phyloP scores from a whole-genome alignment of 2,329 filamentous ascomycete species.

The Magnaporthiopsis incrustans region DNA sequence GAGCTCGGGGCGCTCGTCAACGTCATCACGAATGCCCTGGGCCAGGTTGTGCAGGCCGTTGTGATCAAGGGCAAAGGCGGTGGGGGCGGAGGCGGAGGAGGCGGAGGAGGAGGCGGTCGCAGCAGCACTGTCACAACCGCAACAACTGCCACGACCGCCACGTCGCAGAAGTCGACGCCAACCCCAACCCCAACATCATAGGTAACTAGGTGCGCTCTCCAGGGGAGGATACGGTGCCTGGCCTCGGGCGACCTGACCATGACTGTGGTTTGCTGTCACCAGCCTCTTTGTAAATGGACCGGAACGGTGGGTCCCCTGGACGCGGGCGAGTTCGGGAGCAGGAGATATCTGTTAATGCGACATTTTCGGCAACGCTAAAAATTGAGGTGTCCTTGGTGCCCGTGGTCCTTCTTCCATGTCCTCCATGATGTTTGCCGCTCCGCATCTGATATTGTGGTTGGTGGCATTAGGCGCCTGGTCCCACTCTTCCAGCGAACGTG shows the following conservation, averaged over 20 bases:
- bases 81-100: background rate
- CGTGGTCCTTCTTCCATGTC: too few relatives aligned
- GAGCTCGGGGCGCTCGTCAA: constrained; percentile 43
- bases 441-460: too few relatives aligned
- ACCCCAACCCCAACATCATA: background rate
- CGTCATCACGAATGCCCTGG: constrained; percentile 45
- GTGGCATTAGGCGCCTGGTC: too few relatives aligned
- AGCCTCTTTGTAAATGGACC: background rate
- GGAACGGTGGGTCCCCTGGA: background rate
- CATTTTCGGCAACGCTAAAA: too few relatives aligned
- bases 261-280: background rate
- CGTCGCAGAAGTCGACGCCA: constrained; percentile 3
- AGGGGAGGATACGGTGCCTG: background rate
- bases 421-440: too few relatives aligned
- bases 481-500: too few relatives aligned
- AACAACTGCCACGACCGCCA: constrained; percentile 8
- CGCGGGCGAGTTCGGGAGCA: background rate
- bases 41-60: constrained; percentile 44
- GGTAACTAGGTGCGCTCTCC: background rate
- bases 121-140: constrained; percentile 5
- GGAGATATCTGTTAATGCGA: too few relatives aligned
- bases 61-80: constrained; percentile 19
- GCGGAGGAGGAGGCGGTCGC: constrained; percentile 9
- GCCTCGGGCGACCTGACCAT: background rate
- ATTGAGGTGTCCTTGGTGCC: too few relatives aligned